Percentiles rank a stretch among this genome's conserved stretches.
Evolutionary conservation across 805 yeast species (phyloP).

Genomic region (Candida andamanensis): DNA sequence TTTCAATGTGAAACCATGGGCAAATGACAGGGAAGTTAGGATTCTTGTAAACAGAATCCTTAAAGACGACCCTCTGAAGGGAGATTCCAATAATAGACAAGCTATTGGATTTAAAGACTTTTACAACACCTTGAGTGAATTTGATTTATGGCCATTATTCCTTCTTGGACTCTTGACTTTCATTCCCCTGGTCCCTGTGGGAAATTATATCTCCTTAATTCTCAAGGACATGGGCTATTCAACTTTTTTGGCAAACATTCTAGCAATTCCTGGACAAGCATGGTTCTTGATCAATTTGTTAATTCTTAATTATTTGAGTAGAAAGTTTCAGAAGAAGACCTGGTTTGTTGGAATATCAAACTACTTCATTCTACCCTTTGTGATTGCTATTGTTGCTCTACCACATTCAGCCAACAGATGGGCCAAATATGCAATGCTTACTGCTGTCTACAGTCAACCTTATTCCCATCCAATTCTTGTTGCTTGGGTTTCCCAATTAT

Average conservation of each 20-base stretch:
- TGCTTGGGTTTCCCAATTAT: constrained; percentile 19
- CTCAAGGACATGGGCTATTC: constrained; percentile 45
- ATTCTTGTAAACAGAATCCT: constrained; percentile 18
- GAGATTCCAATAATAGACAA: constrained; percentile 21
- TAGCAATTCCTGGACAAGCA: constrained; percentile 40
- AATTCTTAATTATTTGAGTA: constrained; percentile 36
- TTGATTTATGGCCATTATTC: constrained; percentile 20
- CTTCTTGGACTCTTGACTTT: constrained; percentile 29
- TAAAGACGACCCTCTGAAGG: constrained; percentile 21
- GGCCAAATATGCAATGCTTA: constrained; percentile 59
- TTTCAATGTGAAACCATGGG: constrained; percentile 19
- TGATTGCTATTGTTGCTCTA: constrained; percentile 55
- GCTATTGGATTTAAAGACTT: constrained; percentile 13
- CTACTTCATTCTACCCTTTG: constrained; percentile 61
- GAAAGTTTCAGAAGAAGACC: constrained; percentile 37
- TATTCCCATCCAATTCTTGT: constrained; percentile 20
- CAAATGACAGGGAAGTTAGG: constrained; percentile 17
- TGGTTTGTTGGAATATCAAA: constrained; percentile 50
- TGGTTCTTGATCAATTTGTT: constrained; percentile 3
- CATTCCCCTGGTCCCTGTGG: constrained; percentile 14
- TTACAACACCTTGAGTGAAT: constrained; percentile 11
- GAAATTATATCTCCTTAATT: constrained; percentile 41
- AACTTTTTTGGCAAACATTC: constrained; percentile 46
- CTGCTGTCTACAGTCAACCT: constrained; percentile 43
- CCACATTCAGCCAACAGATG: constrained; percentile 62